Evolutionary conservation across 2,329 filamentous ascomycete species (phyloP).

Genomic region (Fusarium solani-melongenae): DNA sequence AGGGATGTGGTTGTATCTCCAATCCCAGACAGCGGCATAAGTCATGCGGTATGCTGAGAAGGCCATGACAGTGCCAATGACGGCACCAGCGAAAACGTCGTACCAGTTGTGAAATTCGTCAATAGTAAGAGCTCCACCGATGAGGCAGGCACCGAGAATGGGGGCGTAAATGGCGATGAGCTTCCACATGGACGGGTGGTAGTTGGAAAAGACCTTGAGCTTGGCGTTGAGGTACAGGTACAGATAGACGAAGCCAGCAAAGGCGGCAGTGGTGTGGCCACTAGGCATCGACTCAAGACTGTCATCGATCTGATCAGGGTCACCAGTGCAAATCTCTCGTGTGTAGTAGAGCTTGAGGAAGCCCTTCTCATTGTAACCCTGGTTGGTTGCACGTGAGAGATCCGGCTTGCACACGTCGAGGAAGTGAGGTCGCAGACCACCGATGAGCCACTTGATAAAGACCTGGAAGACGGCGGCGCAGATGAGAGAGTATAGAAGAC

Average conservation of each 20-base stretch:
- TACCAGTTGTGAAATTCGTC: slow-evolving; percentile 78
- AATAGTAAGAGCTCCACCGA: slow-evolving; percentile 71
- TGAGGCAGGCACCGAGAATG: slow-evolving; percentile 68
- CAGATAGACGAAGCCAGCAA: slow-evolving; percentile 72
- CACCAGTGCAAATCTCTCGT: slow-evolving; percentile 68
- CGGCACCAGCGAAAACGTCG: slow-evolving; percentile 71
- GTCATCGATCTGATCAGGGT: slow-evolving; percentile 67
- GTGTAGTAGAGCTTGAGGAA: slow-evolving; percentile 73
- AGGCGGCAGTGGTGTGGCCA: slow-evolving; percentile 74
- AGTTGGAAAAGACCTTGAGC: slow-evolving; percentile 75
- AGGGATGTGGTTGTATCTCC: slow-evolving; percentile 75
- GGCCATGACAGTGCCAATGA: slow-evolving; percentile 72
- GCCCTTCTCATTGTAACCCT: slow-evolving; percentile 58
- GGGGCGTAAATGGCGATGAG: slow-evolving; percentile 68
- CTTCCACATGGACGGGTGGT: slow-evolving; percentile 76
- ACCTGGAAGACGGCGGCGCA: slow-evolving; percentile 77
- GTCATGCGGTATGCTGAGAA: slow-evolving; percentile 73
- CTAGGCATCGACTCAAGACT: slow-evolving; percentile 74
- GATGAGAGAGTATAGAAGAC: slow-evolving; percentile 77
- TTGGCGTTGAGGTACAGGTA: slow-evolving; percentile 78
- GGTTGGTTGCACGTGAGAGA: slow-evolving; percentile 53
- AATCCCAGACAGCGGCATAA: slow-evolving; percentile 77
- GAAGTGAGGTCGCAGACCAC: slow-evolving; percentile 72
- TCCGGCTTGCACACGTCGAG: slow-evolving; percentile 72
- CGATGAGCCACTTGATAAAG: slow-evolving; percentile 73